These are phyloP conservation scores for Eleusine coracana DNA, from an alignment of 176 grass and related monocot species.

Conservation along the genomic window DNA sequence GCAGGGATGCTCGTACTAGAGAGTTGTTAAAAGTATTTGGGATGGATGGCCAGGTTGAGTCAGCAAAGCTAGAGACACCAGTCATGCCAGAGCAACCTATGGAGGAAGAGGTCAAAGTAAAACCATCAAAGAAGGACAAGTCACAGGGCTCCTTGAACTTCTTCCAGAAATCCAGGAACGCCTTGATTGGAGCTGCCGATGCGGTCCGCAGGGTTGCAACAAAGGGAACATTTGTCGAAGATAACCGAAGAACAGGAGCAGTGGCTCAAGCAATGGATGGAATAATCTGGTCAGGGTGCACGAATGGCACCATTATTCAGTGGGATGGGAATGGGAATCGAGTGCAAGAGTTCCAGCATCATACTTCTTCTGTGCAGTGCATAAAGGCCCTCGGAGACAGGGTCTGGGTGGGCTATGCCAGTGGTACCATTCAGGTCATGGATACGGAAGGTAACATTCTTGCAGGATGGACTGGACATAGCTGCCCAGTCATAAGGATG, in stretches of 20 bases:
- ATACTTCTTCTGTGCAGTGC: slow-evolving; percentile 83
- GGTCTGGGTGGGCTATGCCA: slow-evolving; percentile 92
- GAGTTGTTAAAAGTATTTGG: slow-evolving; percentile 91
- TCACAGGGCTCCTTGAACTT: slow-evolving; percentile 85
- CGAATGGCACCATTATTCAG: slow-evolving; percentile 79
- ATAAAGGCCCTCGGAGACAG: slow-evolving; percentile 80
- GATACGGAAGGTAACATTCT: slow-evolving; percentile 78
- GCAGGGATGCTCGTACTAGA: slow-evolving; percentile 91
- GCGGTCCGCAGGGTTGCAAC: slow-evolving; percentile 85
- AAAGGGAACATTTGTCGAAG: slow-evolving; percentile 87
- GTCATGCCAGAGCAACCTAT: slow-evolving; percentile 68
- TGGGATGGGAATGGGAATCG: slow-evolving; percentile 85
- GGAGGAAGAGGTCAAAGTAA: slow-evolving; percentile 86
- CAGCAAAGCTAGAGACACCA: slow-evolving; percentile 51
- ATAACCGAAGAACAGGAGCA: slow-evolving; percentile 77
- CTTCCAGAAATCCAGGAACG: slow-evolving; percentile 94
- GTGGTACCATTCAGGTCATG: slow-evolving; percentile 77
- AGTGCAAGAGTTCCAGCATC: slow-evolving; percentile 78
- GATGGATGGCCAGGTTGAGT: slow-evolving; percentile 82
- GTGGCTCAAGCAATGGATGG: slow-evolving; percentile 73
- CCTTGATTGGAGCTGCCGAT: slow-evolving; percentile 86
- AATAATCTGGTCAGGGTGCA: slow-evolving; percentile 88
- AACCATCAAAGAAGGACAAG: slow-evolving; percentile 88
- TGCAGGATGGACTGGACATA: slow-evolving; percentile 86
- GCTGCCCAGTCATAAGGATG: slow-evolving; percentile 87